A percentile compares a stretch with the other conserved stretches of the same genome.
Evolutionary conservation across 139 green algal genomes (phyloP).

Genomic region (Gonium pectorale): DNA sequence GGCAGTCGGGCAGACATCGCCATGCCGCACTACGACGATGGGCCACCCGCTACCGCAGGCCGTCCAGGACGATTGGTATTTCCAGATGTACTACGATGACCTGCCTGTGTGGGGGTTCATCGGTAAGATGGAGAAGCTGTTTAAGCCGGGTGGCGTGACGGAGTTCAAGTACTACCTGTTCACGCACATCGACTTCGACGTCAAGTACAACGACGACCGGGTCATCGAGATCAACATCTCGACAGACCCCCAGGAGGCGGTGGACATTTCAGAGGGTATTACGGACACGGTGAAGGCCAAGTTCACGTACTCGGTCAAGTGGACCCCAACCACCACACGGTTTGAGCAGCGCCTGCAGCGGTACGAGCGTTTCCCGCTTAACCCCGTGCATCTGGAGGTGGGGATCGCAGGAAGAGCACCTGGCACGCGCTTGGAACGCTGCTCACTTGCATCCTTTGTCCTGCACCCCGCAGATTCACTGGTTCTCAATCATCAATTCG

Average conservation of each 20-base stretch:
- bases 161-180: slow-evolving; percentile 78
- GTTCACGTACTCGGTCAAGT: slow-evolving; percentile 91
- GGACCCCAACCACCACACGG: slow-evolving; percentile 75
- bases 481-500: slow-evolving; percentile 95
- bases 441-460: too few species aligned
- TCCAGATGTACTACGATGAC: slow-evolving; percentile 93
- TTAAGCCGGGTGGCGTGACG: slow-evolving; percentile 44
- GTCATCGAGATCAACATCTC: slow-evolving; percentile 95
- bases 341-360: slow-evolving; percentile 89
- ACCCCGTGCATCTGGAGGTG: slow-evolving; percentile 92
- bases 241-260: slow-evolving; percentile 74
- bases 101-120: slow-evolving; percentile 97
- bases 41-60: slow-evolving; percentile 59
- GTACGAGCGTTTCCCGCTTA: slow-evolving; percentile 87
- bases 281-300: slow-evolving; percentile 55
- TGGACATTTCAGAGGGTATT: slow-evolving; percentile 63
- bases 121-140: slow-evolving; percentile 76
- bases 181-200: slow-evolving; percentile 93
- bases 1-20: too few species aligned
- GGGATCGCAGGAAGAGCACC: not conserved
- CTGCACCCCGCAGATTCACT: slow-evolving; percentile 85
- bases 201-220: slow-evolving; percentile 84
- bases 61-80: slow-evolving; percentile 78
- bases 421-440: too few species aligned
- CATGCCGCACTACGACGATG: too few species aligned